Percentiles rank a stretch among this genome's conserved stretches.
These are phyloP conservation scores for Herpetomonas tarakana DNA, from an alignment of 208 protist genomes.

Conservation along the genomic window DNA sequence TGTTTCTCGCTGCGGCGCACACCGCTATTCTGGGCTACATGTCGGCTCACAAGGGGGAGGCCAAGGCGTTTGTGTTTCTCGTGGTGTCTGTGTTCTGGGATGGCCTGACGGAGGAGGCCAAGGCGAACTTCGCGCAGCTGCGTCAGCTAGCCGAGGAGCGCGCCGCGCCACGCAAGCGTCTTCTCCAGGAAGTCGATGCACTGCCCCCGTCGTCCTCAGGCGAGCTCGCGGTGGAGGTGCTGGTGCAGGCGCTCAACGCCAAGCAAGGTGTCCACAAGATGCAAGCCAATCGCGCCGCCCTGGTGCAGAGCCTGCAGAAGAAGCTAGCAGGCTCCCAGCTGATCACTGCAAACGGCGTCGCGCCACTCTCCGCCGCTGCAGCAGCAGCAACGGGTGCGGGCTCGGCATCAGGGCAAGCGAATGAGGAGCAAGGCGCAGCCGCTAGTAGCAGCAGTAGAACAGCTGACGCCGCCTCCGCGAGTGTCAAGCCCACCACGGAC, in stretches of 20 bases:
- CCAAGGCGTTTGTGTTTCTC: slow-evolving; percentile 28
- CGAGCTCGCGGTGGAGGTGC: slow-evolving; percentile 40
- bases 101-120: slow-evolving; percentile 48
- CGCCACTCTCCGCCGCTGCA: slow-evolving; percentile 1
- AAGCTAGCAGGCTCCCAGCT: slow-evolving; percentile 35
- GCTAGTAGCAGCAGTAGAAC: neutral
- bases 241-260: slow-evolving; percentile 79
- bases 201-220: slow-evolving; percentile 3
- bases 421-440: neutral
- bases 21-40: neutral
- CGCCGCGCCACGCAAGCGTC: neutral
- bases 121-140: slow-evolving; percentile 52
- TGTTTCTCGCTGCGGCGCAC: slow-evolving; percentile 5
- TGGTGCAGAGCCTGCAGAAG: slow-evolving; percentile 57
- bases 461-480: neutral
- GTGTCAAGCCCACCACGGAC: slow-evolving; percentile 9
- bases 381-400: neutral
- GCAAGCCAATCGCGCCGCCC: slow-evolving; percentile 44
- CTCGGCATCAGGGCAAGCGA: neutral
- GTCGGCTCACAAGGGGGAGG: neutral
- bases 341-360: slow-evolving; percentile 13
- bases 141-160: slow-evolving; percentile 35
- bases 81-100: slow-evolving; percentile 74
- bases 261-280: slow-evolving; percentile 71
- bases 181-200: neutral